Evolutionary conservation across 768 basidiomycete genomes (phyloP).

Genomic region (Pisolithus sp.): DNA sequence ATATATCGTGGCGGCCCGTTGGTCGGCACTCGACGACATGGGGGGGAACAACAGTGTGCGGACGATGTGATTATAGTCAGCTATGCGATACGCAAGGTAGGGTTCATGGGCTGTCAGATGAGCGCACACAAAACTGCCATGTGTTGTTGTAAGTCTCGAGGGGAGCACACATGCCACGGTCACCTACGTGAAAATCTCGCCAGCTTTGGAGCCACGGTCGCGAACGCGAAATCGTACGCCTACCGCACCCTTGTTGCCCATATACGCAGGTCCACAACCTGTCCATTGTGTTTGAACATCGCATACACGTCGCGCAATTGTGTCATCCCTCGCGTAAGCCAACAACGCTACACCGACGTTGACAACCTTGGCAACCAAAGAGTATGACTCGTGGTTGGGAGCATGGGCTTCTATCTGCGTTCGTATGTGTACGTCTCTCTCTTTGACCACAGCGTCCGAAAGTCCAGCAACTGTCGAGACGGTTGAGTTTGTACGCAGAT

Average conservation of each 20-base stretch:
- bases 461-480: conserved; percentile 62
- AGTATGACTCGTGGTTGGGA: conserved; percentile 67
- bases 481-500: conserved; percentile 6
- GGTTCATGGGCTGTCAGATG: conserved; percentile 82
- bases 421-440: conserved; percentile 65
- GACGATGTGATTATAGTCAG: conserved; percentile 79
- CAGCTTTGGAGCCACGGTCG: conserved; percentile 45
- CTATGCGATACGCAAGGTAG: conserved; percentile 58
- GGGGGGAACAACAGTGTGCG: conserved; percentile 72
- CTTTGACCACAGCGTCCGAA: conserved; percentile 61
- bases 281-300: conserved; percentile 75
- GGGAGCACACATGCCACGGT: neutral
- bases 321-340: conserved; percentile 75
- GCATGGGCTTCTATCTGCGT: conserved; percentile 68
- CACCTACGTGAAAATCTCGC: conserved; percentile 82
- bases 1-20: conserved; percentile 57
- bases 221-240: conserved; percentile 75
- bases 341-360: conserved; percentile 86
- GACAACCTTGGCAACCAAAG: conserved; percentile 70
- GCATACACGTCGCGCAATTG: conserved; percentile 49
- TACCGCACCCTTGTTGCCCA: conserved; percentile 96
- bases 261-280: conserved; percentile 61
- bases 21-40: conserved; percentile 31
- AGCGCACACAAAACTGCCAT: conserved; percentile 77
- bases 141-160: neutral